Conservation (phyloP, 805 yeast genomes). For the Wickerhamiella galacta region DNA sequence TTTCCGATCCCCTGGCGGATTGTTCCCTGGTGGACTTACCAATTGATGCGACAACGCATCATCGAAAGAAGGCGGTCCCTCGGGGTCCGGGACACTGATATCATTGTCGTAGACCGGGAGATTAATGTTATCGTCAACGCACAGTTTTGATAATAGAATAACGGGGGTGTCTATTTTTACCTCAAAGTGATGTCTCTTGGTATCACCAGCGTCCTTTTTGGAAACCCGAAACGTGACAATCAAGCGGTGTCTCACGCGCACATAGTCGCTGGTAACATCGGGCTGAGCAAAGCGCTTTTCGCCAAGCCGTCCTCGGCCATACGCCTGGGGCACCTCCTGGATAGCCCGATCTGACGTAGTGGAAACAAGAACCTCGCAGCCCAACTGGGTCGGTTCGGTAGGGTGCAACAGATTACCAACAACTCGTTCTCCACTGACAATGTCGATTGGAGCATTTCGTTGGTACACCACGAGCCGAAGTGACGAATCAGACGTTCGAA, state of each 20-base stretch:
- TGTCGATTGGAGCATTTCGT: constrained; percentile 7
- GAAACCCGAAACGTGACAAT: constrained; percentile 15
- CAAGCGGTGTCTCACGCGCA: constrained; percentile 14
- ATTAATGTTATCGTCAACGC: constrained; percentile 17
- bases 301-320: constrained; percentile 14
- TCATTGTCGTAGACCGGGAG: constrained; percentile 17
- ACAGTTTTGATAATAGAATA: constrained; percentile 14
- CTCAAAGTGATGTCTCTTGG: constrained; percentile 12
- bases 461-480: constrained; percentile 13
- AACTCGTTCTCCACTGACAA: constrained; percentile 1
- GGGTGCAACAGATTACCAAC: constrained; percentile 10
- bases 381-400: constrained; percentile 12
- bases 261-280: constrained; percentile 14
- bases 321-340: constrained; percentile 12
- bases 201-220: constrained; percentile 5
- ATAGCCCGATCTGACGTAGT: constrained; percentile 10
- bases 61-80: constrained; percentile 16
- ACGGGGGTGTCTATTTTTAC: constrained; percentile 17
- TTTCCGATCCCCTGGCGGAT: too few relatives aligned
- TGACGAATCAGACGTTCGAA: constrained; percentile 14
- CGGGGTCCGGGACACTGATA: constrained; percentile 3
- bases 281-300: constrained; percentile 16
- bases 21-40: constrained; percentile 10
- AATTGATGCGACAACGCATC: constrained; percentile 16
- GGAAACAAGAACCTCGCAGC: constrained; percentile 7